Base-by-base conservation (phyloP, 1,139 yeast species). In the Magnusiomyces fungicola region DNA sequence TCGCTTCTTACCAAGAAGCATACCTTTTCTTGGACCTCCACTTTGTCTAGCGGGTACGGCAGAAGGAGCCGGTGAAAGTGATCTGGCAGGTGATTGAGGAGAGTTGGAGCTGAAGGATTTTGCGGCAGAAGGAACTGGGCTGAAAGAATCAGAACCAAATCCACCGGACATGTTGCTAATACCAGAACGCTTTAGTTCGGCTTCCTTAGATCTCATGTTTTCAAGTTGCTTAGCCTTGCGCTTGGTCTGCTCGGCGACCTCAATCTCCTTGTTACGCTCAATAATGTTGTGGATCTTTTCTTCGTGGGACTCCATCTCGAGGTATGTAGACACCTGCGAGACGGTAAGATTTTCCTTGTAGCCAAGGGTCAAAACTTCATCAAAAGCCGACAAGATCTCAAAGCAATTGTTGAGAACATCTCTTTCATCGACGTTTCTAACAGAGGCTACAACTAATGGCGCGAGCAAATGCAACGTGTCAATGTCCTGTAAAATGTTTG, bases 251-350 rank as follows among this genome's bases (percentile, higher is more conserved):
- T 92, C 98, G 47, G 89, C 83, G 42, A 98, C 98, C 69, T 92
- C 98, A 64, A 88, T 74, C 70, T 92, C 98, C 71, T 92, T 94
- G 71, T 92, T 92, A 66, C 95, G 81, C 69, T 92, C 97, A 61
- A 94, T 92, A 64, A 92, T 90, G 67, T 94, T 97, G 72, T 92
- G 97, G 62, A 94, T 90, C 73, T 88, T 90, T 70, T 94, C 99
- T 69, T 94, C 98, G 64, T 92, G 97, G 38, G 96, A 85, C 69
- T 94, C 97, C 98, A 94, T 92, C 65, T 89, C 94, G 69, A 94
- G 74, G 70, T 87, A 92, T 16, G 95, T 86, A 66, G 80, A 81
- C 56, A 94, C 88, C 71, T 92, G 98, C 50, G 81, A 69, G 58
- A 85, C 67, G 0, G 94, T 80, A 58, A 92, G 73, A 67, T 88